A percentile compares a stretch with the other conserved stretches of the same genome.
Conservation (phyloP, 371 early-diverging fungal genomes). For the Enterocytospora artemiae region DNA sequence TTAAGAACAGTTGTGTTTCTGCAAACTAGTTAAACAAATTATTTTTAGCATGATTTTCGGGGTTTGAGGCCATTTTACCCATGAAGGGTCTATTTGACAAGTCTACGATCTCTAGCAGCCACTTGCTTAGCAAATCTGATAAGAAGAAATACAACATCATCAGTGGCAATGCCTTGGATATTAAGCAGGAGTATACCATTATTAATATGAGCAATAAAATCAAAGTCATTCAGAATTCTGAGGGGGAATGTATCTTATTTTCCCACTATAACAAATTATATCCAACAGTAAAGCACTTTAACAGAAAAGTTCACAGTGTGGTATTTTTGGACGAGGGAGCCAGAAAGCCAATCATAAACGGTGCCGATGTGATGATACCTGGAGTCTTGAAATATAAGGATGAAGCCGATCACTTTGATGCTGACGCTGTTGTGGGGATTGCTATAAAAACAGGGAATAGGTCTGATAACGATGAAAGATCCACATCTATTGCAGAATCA, state of each 20-base stretch:
- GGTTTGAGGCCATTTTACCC: no score
- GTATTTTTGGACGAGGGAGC: conserved; percentile 55
- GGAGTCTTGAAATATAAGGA: conserved; percentile 50
- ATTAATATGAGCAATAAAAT: conserved; percentile 27
- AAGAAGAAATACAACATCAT: conserved; percentile 34
- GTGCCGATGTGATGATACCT: conserved; percentile 58
- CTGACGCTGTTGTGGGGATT: conserved; percentile 27
- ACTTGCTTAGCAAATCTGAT: conserved; percentile 41
- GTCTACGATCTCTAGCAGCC: conserved; percentile 9
- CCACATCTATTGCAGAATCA: no score
- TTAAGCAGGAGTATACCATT: conserved; percentile 31
- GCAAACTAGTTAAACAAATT: no score
- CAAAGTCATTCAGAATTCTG: conserved; percentile 15
- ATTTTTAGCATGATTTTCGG: no score
- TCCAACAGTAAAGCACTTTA: conserved; percentile 34
- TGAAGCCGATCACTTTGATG: conserved; percentile 11
- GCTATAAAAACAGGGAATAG: conserved; percentile 21
- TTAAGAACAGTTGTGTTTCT: no score
- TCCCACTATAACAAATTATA: conserved; percentile 24
- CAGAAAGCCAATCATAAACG: conserved; percentile 44
- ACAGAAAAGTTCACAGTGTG: conserved; percentile 4
- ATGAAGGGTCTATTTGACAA: conserved; percentile 19
- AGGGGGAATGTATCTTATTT: conserved; percentile 30
- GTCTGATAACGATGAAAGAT: no score
- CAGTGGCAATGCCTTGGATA: conserved; percentile 17